phyloP scores from a whole-genome alignment of 2,329 filamentous ascomycete genomes.

The Penicillium sp. region DNA sequence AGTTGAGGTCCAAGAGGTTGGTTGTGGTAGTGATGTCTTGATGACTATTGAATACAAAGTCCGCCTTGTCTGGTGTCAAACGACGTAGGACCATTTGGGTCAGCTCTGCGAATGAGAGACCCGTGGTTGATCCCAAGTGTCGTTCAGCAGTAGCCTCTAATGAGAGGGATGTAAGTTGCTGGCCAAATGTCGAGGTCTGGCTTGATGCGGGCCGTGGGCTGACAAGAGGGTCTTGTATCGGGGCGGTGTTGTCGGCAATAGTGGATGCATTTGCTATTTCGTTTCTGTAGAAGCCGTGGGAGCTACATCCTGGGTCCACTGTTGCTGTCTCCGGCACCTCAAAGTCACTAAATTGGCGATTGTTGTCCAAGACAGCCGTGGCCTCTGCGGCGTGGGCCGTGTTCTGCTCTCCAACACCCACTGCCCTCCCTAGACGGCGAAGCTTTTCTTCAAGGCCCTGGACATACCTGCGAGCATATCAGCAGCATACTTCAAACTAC shows the following conservation, averaged over 20 bases:
- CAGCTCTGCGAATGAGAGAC: conserved; percentile 46
- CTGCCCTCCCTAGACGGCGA: neutral
- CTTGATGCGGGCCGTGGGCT: neutral
- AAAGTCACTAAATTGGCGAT: neutral
- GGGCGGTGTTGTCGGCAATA: neutral
- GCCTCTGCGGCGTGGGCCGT: neutral
- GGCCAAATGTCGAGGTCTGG: conserved; percentile 26
- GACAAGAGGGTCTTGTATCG: neutral
- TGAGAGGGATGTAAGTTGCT: conserved; percentile 40
- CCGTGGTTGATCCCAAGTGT: conserved; percentile 46
- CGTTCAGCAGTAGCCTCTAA: conserved; percentile 47
- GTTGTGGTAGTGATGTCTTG: conserved; percentile 14
- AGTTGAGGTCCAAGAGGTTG: neutral
- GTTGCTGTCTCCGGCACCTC: neutral
- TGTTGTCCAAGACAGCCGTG: neutral
- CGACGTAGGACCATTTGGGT: conserved; percentile 45
- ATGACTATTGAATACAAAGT: conserved; percentile 39
- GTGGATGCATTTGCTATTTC: neutral
- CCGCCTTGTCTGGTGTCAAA: conserved; percentile 43
- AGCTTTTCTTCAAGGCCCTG: neutral
- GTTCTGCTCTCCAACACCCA: neutral
- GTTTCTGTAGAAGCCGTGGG: neutral
- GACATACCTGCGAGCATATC: neutral
- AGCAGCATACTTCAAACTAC: neutral
- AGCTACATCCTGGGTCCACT: neutral